Base-by-base conservation (phyloP, 805 yeast genomes). In the Hanseniaspora osmophila region DNA sequence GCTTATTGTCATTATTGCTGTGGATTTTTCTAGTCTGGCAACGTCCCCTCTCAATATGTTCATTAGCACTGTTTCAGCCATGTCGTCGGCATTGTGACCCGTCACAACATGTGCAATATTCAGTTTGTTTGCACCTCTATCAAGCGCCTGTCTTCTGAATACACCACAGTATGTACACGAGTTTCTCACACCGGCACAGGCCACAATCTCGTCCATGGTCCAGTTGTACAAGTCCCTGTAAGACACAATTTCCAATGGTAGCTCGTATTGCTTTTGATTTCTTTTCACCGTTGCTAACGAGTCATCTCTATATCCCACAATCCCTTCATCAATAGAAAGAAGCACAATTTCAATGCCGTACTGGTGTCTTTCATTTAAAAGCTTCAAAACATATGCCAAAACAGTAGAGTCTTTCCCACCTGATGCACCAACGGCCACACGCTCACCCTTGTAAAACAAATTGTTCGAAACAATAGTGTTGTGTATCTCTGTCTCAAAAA, bases 321-420 rank as follows among this genome's bases (percentile, higher is more conserved):
- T 92, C 15, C 99, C 99, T 63, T 92, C 99, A 62, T 92, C 99
- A 29, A 92, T 80, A 53, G 94, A 81, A 41, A 92, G 68, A 30
- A 92, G 67, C 2, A 84, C 86, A 45, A 92, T 74, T 15, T 84
- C 71, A n/a, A 92, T 72, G 0, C 95, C 95, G 61, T 92, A 92
- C 56, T 84, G 66, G 63, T 92, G 77, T 47, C 96, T 68, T 56
- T 87, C 96, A 59, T 92, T 92, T 50, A 92, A 66, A 0, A 90
- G 75, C 57, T 87, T 92, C 62, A 92, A 63, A 2, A 92, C 76
- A 41, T 88, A 77, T 0, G 97, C 98, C 30, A 92, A 65, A 1
- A 92, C 99, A 0, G 99, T 92, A 4, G 96, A 85, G 61, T 92
- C 99, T 56, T 92, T 92, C 44, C 99, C 99, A 22, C 99, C 99